Conservation (phyloP, 2,329 filamentous ascomycete species). For the Ceratocystis huliohia region DNA sequence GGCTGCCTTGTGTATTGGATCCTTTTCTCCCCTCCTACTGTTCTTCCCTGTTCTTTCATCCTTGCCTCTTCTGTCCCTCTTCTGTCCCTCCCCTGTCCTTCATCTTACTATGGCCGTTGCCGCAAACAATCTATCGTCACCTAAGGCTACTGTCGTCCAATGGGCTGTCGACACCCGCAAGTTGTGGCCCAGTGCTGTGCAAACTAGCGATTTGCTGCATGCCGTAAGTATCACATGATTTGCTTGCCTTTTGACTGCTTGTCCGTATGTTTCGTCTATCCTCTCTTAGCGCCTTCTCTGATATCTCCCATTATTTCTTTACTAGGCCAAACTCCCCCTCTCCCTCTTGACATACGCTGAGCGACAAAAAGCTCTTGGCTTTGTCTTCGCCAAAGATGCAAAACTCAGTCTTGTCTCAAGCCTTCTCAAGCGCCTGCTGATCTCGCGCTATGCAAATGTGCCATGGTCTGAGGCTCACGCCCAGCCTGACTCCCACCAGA, state of each 20-base stretch:
- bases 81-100: not conserved
- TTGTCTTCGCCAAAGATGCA: conserved; percentile 57
- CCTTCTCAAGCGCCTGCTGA: conserved; percentile 59
- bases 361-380: conserved; percentile 44
- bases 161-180: conserved; percentile 50
- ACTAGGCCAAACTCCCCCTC: conserved; percentile 43
- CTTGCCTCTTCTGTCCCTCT: not conserved
- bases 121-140: not conserved
- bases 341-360: conserved; percentile 43
- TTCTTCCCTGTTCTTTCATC: not conserved
- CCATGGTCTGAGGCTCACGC: conserved; percentile 49
- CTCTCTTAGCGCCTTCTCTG: conserved; percentile 9
- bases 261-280: not conserved
- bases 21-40: not conserved
- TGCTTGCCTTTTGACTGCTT: not conserved
- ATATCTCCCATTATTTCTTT: not conserved
- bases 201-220: conserved; percentile 37
- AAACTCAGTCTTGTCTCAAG: conserved; percentile 61
- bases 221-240: conserved; percentile 30
- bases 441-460: conserved; percentile 44
- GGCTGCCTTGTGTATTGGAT: no score
- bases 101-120: conserved; percentile 17
- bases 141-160: conserved; percentile 33
- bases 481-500: conserved; percentile 42
- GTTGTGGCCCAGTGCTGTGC: conserved; percentile 41